A percentile compares a stretch with the other conserved stretches of the same genome.
Evolutionary conservation across 2,329 filamentous ascomycete genomes (phyloP).

Genomic region (Penicillium verrucosum): DNA sequence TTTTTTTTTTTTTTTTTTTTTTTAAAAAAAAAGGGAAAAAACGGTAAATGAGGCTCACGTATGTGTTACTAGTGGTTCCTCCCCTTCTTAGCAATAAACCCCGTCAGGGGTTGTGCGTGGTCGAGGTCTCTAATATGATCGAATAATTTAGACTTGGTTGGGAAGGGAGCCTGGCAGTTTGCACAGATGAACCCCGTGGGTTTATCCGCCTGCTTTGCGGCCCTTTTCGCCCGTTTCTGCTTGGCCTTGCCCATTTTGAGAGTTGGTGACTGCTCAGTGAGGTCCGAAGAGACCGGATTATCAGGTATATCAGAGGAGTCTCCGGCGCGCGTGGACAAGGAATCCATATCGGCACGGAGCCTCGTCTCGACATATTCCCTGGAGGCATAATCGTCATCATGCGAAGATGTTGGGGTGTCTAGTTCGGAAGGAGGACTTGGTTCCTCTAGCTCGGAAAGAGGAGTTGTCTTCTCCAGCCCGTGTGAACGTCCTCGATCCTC

Average conservation of each 20-base stretch:
- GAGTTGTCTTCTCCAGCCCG: background rate
- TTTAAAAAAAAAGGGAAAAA: background rate
- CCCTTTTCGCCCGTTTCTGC: constrained; percentile 51
- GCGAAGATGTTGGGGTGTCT: background rate
- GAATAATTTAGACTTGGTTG: constrained; percentile 69
- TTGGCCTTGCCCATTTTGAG: constrained; percentile 52
- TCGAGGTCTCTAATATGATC: constrained; percentile 62
- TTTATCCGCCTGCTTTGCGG: constrained; percentile 35
- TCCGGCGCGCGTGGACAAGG: constrained; percentile 3
- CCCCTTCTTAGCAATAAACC: constrained; percentile 1
- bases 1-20: background rate
- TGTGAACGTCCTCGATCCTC: background rate
- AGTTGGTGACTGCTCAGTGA: constrained; percentile 20
- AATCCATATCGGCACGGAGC: constrained; percentile 26
- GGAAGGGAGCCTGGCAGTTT: constrained; percentile 74
- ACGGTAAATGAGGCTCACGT: background rate
- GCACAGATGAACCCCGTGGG: constrained; percentile 63
- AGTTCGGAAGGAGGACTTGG: background rate
- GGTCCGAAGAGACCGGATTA: constrained; percentile 15
- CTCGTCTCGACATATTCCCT: constrained; percentile 42
- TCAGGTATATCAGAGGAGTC: constrained; percentile 17
- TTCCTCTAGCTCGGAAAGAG: background rate
- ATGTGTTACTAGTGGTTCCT: background rate
- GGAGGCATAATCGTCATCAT: constrained; percentile 44
- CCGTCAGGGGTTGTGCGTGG: constrained; percentile 56